These are phyloP conservation scores for Colletotrichum sp. DNA, from an alignment of 2,329 filamentous ascomycete genomes.

Conservation along the genomic window DNA sequence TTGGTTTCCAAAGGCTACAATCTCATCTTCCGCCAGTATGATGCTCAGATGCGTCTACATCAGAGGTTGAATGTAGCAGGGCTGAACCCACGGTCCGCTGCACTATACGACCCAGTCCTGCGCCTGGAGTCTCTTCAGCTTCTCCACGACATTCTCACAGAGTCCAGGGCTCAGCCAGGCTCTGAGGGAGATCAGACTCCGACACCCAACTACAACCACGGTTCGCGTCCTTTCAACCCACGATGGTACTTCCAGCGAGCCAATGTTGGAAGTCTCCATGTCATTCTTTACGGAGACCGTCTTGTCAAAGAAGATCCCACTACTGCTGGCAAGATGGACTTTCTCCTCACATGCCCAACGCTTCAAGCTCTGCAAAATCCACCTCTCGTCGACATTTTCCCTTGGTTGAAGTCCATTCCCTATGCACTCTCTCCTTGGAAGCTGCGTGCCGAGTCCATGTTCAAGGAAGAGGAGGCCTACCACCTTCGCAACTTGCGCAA, in stretches of 20 bases:
- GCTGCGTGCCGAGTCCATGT: neutral
- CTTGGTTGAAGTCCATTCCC: neutral
- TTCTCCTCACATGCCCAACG: neutral
- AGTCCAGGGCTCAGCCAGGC: neutral
- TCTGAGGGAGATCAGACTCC: neutral
- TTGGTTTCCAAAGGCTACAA: neutral
- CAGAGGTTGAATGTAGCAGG: neutral
- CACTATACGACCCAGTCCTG: neutral
- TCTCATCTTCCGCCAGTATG: slow-evolving; percentile 6
- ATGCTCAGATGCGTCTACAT: neutral
- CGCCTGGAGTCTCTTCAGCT: neutral
- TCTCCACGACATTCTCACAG: neutral
- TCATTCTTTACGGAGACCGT: neutral
- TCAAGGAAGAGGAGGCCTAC: neutral
- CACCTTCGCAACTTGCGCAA: neutral
- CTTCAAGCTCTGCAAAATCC: neutral
- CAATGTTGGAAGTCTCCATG: neutral
- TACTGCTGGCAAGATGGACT: neutral
- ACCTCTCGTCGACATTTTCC: neutral
- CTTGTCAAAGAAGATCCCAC: neutral
- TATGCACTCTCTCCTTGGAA: slow-evolving; percentile 8
- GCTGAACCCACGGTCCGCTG: neutral
- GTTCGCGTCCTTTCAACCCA: neutral
- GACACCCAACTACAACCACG: no score
- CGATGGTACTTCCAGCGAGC: neutral